These are phyloP conservation scores for Candida neerlandica DNA, from an alignment of 1,139 yeast genomes.

Conservation along the genomic window DNA sequence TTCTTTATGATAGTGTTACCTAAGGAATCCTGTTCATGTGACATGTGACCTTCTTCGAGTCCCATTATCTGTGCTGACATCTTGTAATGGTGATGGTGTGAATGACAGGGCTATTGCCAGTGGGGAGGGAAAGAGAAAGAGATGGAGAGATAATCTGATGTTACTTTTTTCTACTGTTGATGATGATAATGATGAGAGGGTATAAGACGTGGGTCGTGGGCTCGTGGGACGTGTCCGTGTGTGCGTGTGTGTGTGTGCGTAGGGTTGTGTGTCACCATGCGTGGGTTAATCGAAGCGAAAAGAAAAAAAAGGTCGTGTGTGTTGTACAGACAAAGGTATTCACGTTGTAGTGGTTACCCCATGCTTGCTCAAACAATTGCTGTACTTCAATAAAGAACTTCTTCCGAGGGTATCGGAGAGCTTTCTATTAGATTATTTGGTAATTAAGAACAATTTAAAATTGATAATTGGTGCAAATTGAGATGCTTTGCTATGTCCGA, in stretches of 20 bases:
- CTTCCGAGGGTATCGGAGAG: too few relatives aligned
- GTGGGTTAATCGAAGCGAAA: neutral
- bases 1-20: conserved; percentile 21
- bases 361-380: neutral
- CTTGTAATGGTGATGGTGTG: neutral
- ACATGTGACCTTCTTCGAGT: conserved; percentile 3
- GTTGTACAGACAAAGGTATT: neutral
- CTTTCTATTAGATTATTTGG: too few relatives aligned
- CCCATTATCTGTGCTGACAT: neutral
- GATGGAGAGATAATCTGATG: neutral
- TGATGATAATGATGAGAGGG: too few relatives aligned
- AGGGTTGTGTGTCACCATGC: neutral
- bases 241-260: neutral
- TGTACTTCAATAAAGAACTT: too few relatives aligned
- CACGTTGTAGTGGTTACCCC: neutral
- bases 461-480: too few relatives aligned
- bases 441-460: neutral
- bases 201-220: too few relatives aligned
- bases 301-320: neutral
- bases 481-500: too few relatives aligned
- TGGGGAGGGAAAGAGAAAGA: neutral
- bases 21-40: conserved; percentile 18
- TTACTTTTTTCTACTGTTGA: neutral
- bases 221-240: neutral
- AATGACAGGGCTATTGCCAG: neutral